Conservation (phyloP, 768 basidiomycete genomes). For the Butyriboletus loyo region DNA sequence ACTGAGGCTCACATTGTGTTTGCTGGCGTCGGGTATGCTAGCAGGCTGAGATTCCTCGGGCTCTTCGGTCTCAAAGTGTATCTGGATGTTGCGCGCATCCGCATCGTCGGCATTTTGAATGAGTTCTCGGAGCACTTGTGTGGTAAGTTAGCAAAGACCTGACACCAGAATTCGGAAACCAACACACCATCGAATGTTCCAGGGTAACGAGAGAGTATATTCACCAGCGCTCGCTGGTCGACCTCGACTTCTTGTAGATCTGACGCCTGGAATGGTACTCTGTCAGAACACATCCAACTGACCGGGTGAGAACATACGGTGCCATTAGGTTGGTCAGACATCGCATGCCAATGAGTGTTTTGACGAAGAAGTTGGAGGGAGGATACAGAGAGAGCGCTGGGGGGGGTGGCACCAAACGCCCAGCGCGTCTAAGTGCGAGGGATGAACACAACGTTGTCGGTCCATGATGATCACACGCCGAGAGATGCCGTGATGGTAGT, state of each 20-base stretch:
- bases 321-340: not conserved
- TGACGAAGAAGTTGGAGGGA: too few species aligned
- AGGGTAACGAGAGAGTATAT: constrained; percentile 19
- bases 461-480: constrained; percentile 5
- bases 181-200: constrained; percentile 8
- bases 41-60: not conserved
- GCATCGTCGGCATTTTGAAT: constrained; percentile 59
- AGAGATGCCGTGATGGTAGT: not conserved
- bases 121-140: constrained; percentile 47
- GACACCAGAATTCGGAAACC: not conserved
- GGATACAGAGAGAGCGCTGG: not conserved
- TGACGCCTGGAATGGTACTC: not conserved
- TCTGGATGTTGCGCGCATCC: constrained; percentile 31
- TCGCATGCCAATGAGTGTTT: not conserved
- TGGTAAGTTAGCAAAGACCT: not conserved
- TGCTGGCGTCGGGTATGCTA: not conserved
- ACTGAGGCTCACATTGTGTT: not conserved
- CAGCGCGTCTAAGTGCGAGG: not conserved
- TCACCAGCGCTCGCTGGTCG: constrained; percentile 13
- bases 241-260: constrained; percentile 13
- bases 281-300: not conserved
- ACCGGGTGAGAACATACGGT: not conserved
- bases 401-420: not conserved
- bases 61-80: constrained; percentile 34
- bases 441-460: constrained; percentile 3